A percentile compares a stretch with the other conserved stretches of the same genome.
These are phyloP conservation scores for Pichia cactophila DNA, from an alignment of 1,139 yeast genomes.

Conservation along the genomic window DNA sequence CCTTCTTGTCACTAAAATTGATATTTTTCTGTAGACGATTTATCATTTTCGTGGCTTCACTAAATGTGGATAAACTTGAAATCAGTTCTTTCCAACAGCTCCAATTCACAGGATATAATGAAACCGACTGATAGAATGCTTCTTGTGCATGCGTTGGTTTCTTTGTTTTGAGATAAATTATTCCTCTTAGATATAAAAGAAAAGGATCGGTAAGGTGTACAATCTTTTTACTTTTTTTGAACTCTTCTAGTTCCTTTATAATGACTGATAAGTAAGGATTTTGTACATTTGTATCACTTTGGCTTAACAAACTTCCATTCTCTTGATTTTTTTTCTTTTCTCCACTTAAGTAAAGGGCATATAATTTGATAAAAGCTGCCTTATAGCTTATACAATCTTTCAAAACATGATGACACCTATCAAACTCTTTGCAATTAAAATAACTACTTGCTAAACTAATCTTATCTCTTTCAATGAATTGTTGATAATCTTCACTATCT, in stretches of 20 bases:
- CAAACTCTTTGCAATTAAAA: constrained; percentile 81
- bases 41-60: constrained; percentile 49
- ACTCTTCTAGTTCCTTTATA: constrained; percentile 38
- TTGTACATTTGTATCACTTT: constrained; percentile 30
- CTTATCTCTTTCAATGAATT: constrained; percentile 18
- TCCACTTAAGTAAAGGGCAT: constrained; percentile 50
- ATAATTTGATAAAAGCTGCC: constrained; percentile 58
- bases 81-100: constrained; percentile 85
- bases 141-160: constrained; percentile 53
- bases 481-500: constrained; percentile 7
- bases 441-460: constrained; percentile 62
- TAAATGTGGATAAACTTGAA: constrained; percentile 54
- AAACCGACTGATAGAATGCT: constrained; percentile 49
- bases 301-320: constrained; percentile 54
- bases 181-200: constrained; percentile 61
- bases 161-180: constrained; percentile 56
- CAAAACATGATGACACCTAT: constrained; percentile 60
- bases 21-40: constrained; percentile 33
- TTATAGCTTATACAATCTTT: constrained; percentile 45
- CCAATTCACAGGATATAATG: constrained; percentile 80
- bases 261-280: constrained; percentile 27
- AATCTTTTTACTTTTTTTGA: constrained; percentile 23
- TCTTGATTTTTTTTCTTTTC: constrained; percentile 59
- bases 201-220: constrained; percentile 46
- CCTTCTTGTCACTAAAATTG: constrained; percentile 21